These are phyloP conservation scores for Tolypocladium ophioglossoides DNA, from an alignment of 2,329 filamentous ascomycete genomes.

Conservation along the genomic window DNA sequence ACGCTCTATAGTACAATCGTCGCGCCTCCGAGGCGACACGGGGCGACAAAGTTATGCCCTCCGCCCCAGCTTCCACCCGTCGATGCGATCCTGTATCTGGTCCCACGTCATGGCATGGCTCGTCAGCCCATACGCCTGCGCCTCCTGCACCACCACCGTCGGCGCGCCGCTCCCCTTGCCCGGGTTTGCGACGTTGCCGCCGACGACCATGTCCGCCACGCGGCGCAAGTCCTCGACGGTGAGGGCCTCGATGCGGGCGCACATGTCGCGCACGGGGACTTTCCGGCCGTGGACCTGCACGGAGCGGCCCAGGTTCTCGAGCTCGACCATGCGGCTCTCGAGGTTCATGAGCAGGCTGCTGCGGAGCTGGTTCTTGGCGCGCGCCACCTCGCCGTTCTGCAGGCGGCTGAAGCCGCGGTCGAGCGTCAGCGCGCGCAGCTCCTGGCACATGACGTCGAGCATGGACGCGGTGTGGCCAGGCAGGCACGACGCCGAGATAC, in stretches of 20 bases:
- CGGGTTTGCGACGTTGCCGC: constrained; percentile 62
- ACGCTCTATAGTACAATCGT: neutral
- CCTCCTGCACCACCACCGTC: constrained; percentile 91
- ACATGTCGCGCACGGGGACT: constrained; percentile 90
- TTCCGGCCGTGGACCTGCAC: constrained; percentile 95
- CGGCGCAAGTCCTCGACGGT: constrained; percentile 71
- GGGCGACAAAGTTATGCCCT: constrained; percentile 12
- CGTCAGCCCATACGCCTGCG: constrained; percentile 59
- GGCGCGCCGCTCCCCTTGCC: constrained; percentile 78
- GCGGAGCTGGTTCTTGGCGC: constrained; percentile 94
- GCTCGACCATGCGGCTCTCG: constrained; percentile 91
- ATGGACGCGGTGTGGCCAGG: constrained; percentile 70
- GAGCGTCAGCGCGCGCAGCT: constrained; percentile 68
- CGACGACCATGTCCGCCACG: constrained; percentile 69
- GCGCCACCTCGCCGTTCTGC: constrained; percentile 66
- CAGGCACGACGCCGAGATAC: constrained; percentile 78
- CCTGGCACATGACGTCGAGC: constrained; percentile 91
- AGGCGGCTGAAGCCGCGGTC: constrained; percentile 66
- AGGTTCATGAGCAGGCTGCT: constrained; percentile 93
- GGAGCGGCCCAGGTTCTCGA: constrained; percentile 89
- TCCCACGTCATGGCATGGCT: constrained; percentile 68
- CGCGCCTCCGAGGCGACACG: too few relatives aligned
- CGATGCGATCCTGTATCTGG: constrained; percentile 80
- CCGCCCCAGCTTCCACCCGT: constrained; percentile 71
- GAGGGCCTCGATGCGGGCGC: constrained; percentile 69